phyloP scores from a whole-genome alignment of 768 basidiomycete species.

The Leccinellum luteum region DNA sequence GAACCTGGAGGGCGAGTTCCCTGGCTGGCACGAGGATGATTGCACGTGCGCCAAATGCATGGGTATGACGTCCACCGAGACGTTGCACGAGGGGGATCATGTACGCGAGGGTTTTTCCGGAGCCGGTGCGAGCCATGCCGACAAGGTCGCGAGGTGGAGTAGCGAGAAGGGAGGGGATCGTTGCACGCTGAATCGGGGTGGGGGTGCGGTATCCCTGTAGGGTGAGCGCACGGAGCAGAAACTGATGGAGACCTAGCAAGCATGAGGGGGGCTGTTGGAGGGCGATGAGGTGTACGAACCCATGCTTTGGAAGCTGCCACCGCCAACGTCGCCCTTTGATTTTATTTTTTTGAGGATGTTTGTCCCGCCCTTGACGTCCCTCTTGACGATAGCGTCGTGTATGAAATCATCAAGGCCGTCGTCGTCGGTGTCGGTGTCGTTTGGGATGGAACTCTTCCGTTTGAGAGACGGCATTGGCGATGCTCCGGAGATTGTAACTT shows the following conservation, averaged over 20 bases:
- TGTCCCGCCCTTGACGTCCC: slow-evolving; percentile 69
- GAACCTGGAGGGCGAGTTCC: slow-evolving; percentile 90
- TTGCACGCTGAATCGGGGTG: slow-evolving; percentile 91
- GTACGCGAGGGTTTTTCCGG: slow-evolving; percentile 96
- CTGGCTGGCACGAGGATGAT: slow-evolving; percentile 89
- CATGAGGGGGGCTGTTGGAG: background rate
- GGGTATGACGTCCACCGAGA: slow-evolving; percentile 76
- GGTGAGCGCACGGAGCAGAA: slow-evolving; percentile 78
- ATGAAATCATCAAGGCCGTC: slow-evolving; percentile 49
- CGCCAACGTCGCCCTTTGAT: slow-evolving; percentile 80
- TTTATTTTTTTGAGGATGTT: slow-evolving; percentile 76
- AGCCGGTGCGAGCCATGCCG: slow-evolving; percentile 98
- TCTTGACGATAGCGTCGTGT: background rate
- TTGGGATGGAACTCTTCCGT: slow-evolving; percentile 26
- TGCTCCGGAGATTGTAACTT: slow-evolving; percentile 21
- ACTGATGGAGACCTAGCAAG: slow-evolving; percentile 71
- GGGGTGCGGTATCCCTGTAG: slow-evolving; percentile 94
- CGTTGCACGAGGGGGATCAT: slow-evolving; percentile 89
- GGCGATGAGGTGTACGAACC: slow-evolving; percentile 46
- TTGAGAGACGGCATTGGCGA: slow-evolving; percentile 30
- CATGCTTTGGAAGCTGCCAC: slow-evolving; percentile 96
- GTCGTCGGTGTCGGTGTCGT: slow-evolving; percentile 5
- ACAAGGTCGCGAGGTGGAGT: slow-evolving; percentile 90
- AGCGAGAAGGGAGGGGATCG: slow-evolving; percentile 82
- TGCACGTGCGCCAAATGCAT: slow-evolving; percentile 80